phyloP scores from a whole-genome alignment of 352 stramenopile species.

The Globisporangium emineosum region DNA sequence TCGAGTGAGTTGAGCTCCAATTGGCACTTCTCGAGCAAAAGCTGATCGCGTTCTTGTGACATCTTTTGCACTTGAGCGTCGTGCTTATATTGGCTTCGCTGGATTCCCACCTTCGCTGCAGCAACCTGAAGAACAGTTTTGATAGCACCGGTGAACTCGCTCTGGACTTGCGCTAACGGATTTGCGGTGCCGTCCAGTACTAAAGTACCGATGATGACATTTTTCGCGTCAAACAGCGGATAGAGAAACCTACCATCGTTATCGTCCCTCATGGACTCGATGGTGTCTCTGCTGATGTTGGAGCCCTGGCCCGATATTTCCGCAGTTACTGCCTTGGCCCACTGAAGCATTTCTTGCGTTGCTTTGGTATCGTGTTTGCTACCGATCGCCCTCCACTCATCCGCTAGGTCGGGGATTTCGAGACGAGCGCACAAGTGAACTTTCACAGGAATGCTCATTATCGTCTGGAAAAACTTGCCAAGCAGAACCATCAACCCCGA shows the following conservation, averaged over 20 bases:
- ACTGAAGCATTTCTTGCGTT: constrained; percentile 2
- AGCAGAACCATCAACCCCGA: neutral
- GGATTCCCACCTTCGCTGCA: neutral
- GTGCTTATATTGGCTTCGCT: neutral
- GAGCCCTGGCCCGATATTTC: neutral
- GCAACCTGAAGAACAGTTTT: neutral
- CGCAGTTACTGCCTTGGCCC: neutral
- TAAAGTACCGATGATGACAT: neutral
- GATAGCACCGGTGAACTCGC: neutral
- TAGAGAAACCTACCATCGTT: neutral
- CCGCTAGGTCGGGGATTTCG: neutral
- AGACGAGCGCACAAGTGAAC: neutral
- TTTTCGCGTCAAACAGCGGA: neutral
- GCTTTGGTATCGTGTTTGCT: neutral
- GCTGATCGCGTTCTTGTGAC: neutral
- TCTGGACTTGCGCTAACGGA: neutral
- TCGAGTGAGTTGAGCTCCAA: constrained; percentile 17
- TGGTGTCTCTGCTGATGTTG: neutral
- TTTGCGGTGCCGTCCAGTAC: neutral
- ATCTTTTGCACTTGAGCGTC: neutral
- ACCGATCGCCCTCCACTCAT: constrained; percentile 5
- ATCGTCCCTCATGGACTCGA: neutral
- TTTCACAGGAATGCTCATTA: neutral
- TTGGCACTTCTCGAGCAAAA: constrained; percentile 12
- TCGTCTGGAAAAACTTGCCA: constrained; percentile 2